A percentile compares a stretch with the other conserved stretches of the same genome.
Conservation (phyloP, 257 asterid genomes). For the Linaria vulgaris region DNA sequence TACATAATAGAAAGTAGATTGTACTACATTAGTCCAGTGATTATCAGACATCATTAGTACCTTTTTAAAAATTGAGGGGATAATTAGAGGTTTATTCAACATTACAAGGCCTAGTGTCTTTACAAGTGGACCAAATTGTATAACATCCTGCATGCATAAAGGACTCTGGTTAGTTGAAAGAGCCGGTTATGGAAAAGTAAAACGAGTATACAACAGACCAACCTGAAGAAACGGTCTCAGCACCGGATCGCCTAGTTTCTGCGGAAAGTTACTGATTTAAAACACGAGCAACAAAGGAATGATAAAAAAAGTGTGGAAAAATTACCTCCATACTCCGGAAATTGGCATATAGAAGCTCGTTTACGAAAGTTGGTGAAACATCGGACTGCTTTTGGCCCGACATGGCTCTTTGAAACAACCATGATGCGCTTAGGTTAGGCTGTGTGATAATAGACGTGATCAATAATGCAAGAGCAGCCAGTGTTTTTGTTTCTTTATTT, state of each 20-base stretch:
- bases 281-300: slow-evolving; percentile 10
- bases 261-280: slow-evolving; percentile 10
- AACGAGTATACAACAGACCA: not conserved
- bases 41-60: slow-evolving; percentile 28
- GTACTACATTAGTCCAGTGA: not conserved
- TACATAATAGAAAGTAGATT: not conserved
- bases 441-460: slow-evolving; percentile 31
- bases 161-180: slow-evolving; percentile 12
- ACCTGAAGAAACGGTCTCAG: slow-evolving; percentile 99
- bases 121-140: slow-evolving; percentile 91
- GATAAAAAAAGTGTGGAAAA: not conserved
- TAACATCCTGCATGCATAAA: slow-evolving; percentile 63
- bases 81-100: slow-evolving; percentile 63
- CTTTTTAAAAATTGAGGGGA: slow-evolving; percentile 87
- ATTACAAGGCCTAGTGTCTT: slow-evolving; percentile 83
- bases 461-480: slow-evolving; percentile 17
- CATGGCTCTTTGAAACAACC: slow-evolving; percentile 99
- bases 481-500: too few relatives aligned
- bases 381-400: slow-evolving; percentile 71
- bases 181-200: slow-evolving; percentile 4
- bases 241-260: slow-evolving; percentile 95
- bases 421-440: slow-evolving; percentile 93
- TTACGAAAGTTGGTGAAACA: slow-evolving; percentile 71
- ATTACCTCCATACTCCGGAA: slow-evolving; percentile 87
- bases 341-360: slow-evolving; percentile 79